phyloP scores from a whole-genome alignment of 176 grass and related monocot genomes.

The Chloris gayana region DNA sequence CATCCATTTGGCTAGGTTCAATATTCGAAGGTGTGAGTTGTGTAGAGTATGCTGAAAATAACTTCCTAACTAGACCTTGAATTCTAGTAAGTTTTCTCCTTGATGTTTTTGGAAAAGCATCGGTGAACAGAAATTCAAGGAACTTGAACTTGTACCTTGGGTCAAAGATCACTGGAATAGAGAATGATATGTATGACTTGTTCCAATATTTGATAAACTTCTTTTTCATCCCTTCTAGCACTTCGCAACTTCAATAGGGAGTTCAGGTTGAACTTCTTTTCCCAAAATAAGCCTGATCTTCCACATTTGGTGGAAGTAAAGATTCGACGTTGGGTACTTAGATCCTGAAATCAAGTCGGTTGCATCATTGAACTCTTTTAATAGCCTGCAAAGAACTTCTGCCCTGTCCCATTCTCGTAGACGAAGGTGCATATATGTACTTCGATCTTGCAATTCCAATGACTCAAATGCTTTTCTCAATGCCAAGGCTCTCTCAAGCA shows the following conservation, averaged over 20 bases:
- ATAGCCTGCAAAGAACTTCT: too few species aligned
- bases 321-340: too few species aligned
- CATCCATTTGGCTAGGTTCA: not conserved
- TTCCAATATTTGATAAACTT: not conserved
- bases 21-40: too few species aligned
- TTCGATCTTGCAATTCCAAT: not conserved
- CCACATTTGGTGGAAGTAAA: not conserved
- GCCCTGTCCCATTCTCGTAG: too few species aligned
- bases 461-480: not conserved
- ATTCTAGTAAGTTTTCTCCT: not conserved
- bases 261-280: not conserved
- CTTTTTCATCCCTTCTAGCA: not conserved
- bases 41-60: not conserved
- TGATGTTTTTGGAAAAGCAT: not conserved
- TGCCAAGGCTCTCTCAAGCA: not conserved
- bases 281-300: not conserved
- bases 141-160: constrained; percentile 9
- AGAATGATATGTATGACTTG: not conserved
- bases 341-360: too few species aligned
- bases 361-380: too few species aligned
- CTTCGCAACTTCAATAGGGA: not conserved
- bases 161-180: not conserved
- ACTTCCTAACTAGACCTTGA: not conserved
- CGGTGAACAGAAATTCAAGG: not conserved
- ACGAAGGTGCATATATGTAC: not conserved